Conservation (phyloP, 306 rosid genomes). For the Quercus glauca region DNA sequence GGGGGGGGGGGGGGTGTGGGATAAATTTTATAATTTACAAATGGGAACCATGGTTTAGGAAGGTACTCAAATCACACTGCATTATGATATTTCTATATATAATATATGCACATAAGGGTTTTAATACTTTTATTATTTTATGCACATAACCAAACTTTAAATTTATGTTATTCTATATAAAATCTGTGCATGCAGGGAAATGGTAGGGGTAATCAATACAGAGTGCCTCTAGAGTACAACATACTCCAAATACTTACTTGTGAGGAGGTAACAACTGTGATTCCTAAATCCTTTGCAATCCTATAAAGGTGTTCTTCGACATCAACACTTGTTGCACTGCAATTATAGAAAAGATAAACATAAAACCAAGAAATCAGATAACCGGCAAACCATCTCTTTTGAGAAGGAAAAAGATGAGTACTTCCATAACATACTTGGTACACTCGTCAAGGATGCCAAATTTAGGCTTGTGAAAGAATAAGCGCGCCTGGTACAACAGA, state of each 20-base stretch:
- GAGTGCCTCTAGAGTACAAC: background rate
- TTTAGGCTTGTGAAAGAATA: conserved; percentile 93
- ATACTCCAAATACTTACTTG: conserved; percentile 57
- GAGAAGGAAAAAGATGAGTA: conserved; percentile 9
- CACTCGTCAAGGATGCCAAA: conserved; percentile 97
- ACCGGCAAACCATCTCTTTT: background rate
- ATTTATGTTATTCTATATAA: background rate
- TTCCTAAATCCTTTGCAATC: conserved; percentile 78
- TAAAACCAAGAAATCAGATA: conserved; percentile 10
- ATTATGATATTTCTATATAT: background rate
- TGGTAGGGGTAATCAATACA: background rate
- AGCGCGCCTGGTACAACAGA: conserved; percentile 67
- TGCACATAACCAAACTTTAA: background rate
- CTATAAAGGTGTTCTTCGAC: conserved; percentile 94
- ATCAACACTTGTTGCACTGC: conserved; percentile 96
- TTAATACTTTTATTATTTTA: too few relatives aligned
- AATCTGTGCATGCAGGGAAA: background rate
- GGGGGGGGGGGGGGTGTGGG: background rate
- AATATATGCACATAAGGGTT: too few relatives aligned
- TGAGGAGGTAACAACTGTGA: conserved; percentile 91
- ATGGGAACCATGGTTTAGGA: conserved; percentile 9
- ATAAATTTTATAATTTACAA: conserved; percentile 1
- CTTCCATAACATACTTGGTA: conserved; percentile 76
- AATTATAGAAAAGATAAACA: conserved; percentile 24
- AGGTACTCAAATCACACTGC: background rate